These are phyloP conservation scores for Penicillium macrosclerotiorum DNA, from an alignment of 495 filamentous ascomycete genomes.

Conservation along the genomic window DNA sequence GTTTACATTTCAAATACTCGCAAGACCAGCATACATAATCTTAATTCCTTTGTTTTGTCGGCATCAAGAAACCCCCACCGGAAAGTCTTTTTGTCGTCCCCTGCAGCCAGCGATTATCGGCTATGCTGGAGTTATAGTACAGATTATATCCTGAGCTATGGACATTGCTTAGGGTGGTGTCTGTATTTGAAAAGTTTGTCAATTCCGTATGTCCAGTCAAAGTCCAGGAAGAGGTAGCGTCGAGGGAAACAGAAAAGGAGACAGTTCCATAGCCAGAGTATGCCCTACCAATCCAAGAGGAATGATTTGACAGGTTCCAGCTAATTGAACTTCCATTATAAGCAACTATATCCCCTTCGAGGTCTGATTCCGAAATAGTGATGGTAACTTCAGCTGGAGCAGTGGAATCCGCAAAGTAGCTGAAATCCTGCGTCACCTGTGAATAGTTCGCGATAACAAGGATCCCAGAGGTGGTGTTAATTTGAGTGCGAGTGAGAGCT, in stretches of 20 bases:
- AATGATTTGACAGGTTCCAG: constrained; percentile 3
- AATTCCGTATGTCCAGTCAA: constrained; percentile 4
- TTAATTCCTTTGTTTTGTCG: not conserved
- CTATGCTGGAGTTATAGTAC: constrained; percentile 2
- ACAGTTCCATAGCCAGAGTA: constrained; percentile 5
- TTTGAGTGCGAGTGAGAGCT: not conserved
- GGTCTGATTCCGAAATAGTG: not conserved
- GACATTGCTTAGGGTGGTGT: constrained; percentile 7
- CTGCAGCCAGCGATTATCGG: constrained; percentile 1
- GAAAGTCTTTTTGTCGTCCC: constrained; percentile 7
- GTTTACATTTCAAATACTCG: too few relatives aligned
- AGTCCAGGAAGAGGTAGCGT: constrained; percentile 11
- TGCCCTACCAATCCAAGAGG: constrained; percentile 2
- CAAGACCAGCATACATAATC: too few relatives aligned
- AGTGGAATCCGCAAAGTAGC: constrained; percentile 5
- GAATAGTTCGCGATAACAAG: constrained; percentile 5
- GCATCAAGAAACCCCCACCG: constrained; percentile 17
- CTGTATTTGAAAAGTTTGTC: constrained; percentile 7
- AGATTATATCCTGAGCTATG: constrained; percentile 1
- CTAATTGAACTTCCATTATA: constrained; percentile 7
- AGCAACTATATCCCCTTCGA: constrained; percentile 6
- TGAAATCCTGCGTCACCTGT: constrained; percentile 9
- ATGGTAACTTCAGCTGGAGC: constrained; percentile 2
- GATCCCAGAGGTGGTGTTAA: constrained; percentile 4
- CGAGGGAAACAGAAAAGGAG: constrained; percentile 4